These are phyloP conservation scores for Sesbania bispinosa DNA, from an alignment of 306 rosid species.

Conservation along the genomic window DNA sequence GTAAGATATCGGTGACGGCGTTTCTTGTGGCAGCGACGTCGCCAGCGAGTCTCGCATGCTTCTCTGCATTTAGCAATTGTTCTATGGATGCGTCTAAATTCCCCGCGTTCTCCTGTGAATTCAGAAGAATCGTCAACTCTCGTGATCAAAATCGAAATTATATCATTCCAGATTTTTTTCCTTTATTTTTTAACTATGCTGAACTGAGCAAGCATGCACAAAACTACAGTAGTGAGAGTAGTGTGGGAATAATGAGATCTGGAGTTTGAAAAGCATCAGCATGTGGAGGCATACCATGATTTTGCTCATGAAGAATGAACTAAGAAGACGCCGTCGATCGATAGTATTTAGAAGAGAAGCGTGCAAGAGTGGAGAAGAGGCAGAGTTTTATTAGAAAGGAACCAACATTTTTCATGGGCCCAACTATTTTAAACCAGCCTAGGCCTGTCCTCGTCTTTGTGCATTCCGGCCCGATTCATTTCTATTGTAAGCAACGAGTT, in stretches of 20 bases:
- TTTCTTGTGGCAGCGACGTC: conserved; percentile 78
- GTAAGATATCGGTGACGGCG: conserved; percentile 70
- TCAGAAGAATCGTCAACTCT: neutral
- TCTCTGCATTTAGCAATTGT: conserved; percentile 69
- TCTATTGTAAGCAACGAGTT: neutral
- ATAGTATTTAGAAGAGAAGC: neutral
- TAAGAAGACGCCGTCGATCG: conserved; percentile 14
- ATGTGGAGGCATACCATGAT: conserved; percentile 13
- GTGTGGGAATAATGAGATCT: conserved; percentile 2
- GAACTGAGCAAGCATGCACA: neutral
- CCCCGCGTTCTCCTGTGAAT: conserved; percentile 51
- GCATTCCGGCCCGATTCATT: neutral
- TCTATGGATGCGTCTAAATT: conserved; percentile 60
- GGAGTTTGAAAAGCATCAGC: neutral
- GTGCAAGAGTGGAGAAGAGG: conserved; percentile 12
- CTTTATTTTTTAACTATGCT: neutral
- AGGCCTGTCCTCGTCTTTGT: neutral
- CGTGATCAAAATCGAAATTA: neutral
- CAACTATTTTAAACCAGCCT: neutral
- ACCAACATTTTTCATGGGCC: neutral
- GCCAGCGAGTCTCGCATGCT: conserved; percentile 74
- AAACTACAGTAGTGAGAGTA: neutral
- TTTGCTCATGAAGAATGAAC: neutral
- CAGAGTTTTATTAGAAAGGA: no score
- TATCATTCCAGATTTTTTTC: neutral